Base-by-base conservation (phyloP, 305 asterid species). In the Fraxinus floribunda region DNA sequence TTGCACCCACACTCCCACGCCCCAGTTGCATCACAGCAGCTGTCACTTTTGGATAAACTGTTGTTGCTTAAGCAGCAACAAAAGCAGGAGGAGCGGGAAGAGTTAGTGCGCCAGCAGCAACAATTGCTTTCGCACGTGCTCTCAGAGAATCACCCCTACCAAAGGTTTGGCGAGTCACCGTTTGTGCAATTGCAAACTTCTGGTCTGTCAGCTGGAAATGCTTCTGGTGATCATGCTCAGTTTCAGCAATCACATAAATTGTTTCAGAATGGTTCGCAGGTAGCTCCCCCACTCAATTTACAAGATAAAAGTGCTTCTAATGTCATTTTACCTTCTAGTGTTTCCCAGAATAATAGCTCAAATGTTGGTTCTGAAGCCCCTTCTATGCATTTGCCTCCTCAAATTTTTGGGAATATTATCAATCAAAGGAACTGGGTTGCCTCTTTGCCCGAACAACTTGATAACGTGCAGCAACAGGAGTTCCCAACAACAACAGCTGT, bases 91-190 rank as follows among this genome's bases (percentile, higher is more conserved):
- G 91, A 92, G 87, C 90, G 88, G 90, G 93, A 91, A 77, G 93
- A 84, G 68, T 44, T 88, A 57, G 66, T 89, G 82, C 92, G 82
- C 66, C 94, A 87, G 86, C 98, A 94, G 84, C 95, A 92, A 38
- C 96, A 90, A 44, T 86, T 94, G 84, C 91, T 94, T 78, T 90
- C 97, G 2, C 94, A 90, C 72, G 88, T 89, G 81, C 88, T 90
- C 20, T 82, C 92, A 49, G 93, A 90, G 84, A 90, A 85, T 52
- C 90, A 87, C 76, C 84, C 88, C 49, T 89, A 85, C 57, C 93
- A 88, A 83, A 89, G 87, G 52, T 66, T 89, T 81, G 88, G 88
- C 44, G 92, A 91, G 41, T 74, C 81, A 34, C 78, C 93, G 44
- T 86, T 87, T 83, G 89, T 88, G 20, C 90, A 87, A 84, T 64